Percentiles rank a stretch among this genome's conserved stretches.
These are phyloP conservation scores for Pseudopithomyces chartarum DNA, from an alignment of 2,329 filamentous ascomycete genomes.

Conservation along the genomic window DNA sequence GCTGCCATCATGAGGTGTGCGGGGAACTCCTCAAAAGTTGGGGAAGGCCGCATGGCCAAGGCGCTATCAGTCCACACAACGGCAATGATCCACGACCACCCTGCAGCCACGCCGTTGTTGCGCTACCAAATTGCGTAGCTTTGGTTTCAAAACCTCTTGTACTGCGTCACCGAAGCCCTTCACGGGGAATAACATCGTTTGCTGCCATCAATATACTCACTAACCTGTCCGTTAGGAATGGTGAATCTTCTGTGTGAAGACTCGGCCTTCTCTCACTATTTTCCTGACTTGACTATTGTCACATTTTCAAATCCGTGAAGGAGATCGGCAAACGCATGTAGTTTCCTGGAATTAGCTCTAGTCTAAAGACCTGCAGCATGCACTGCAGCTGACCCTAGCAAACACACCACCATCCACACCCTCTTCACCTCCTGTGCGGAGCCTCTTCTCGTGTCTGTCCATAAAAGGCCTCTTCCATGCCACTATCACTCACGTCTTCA, in stretches of 20 bases:
- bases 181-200: background rate
- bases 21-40: slow-evolving; percentile 2
- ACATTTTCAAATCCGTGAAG: background rate
- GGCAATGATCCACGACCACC: slow-evolving; percentile 1
- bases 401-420: background rate
- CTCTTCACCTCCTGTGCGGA: too few relatives aligned
- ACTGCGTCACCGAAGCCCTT: background rate
- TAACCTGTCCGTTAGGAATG: too few relatives aligned
- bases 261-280: background rate
- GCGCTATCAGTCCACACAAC: background rate
- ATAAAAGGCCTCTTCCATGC: background rate
- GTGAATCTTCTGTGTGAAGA: background rate
- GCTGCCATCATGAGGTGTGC: background rate
- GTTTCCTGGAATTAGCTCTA: slow-evolving; percentile 31
- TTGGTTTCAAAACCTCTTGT: background rate
- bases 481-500: slow-evolving; percentile 10
- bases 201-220: background rate
- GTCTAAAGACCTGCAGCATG: slow-evolving; percentile 24
- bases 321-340: slow-evolving; percentile 32
- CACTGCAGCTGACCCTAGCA: slow-evolving; percentile 19
- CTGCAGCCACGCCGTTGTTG: slow-evolving; percentile 23
- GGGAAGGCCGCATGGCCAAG: slow-evolving; percentile 1
- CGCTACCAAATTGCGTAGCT: slow-evolving; percentile 12
- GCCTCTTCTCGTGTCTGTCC: background rate
- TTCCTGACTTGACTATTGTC: too few relatives aligned